These are phyloP conservation scores for Kazachstania kunashirensis DNA, from an alignment of 805 yeast species.

Conservation along the genomic window DNA sequence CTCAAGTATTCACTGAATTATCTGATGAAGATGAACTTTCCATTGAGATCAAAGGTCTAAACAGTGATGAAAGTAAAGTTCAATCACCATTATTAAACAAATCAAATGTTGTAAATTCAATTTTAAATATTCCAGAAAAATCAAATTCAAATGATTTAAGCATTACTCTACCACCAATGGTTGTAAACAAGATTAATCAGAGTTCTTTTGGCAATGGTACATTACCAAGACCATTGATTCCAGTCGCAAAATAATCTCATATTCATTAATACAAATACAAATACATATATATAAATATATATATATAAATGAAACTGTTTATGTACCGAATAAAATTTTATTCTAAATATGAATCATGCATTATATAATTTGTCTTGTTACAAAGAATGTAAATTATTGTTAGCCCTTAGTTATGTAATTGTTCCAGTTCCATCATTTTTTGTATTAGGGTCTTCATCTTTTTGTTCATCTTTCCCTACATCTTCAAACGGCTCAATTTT, in stretches of 20 bases:
- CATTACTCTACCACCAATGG: constrained; percentile 4
- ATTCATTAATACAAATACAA: too few relatives aligned
- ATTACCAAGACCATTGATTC: constrained; percentile 18
- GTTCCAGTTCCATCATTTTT: background rate
- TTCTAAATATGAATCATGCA: too few relatives aligned
- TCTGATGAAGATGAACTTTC: constrained; percentile 2
- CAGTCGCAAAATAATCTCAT: constrained; percentile 2
- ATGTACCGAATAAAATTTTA: too few relatives aligned
- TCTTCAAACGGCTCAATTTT: constrained; percentile 15
- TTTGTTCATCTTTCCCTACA: constrained; percentile 1
- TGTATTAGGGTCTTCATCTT: background rate
- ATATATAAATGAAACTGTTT: too few relatives aligned
- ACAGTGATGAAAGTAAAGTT: background rate
- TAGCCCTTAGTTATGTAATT: too few relatives aligned
- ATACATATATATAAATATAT: too few relatives aligned
- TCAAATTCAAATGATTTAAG: background rate
- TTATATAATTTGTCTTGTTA: too few relatives aligned
- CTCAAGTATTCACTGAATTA: constrained; percentile 34
- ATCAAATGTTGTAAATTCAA: background rate
- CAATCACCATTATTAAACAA: background rate
- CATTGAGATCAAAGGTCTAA: constrained; percentile 2
- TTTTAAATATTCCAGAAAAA: constrained; percentile 2
- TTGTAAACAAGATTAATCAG: constrained; percentile 1
- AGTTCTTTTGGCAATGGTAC: constrained; percentile 14
- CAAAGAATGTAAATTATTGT: too few relatives aligned